Percentiles rank a stretch among this genome's conserved stretches.
These are phyloP conservation scores for Linum usitatissimum DNA, from an alignment of 345 rosid species.

Conservation along the genomic window DNA sequence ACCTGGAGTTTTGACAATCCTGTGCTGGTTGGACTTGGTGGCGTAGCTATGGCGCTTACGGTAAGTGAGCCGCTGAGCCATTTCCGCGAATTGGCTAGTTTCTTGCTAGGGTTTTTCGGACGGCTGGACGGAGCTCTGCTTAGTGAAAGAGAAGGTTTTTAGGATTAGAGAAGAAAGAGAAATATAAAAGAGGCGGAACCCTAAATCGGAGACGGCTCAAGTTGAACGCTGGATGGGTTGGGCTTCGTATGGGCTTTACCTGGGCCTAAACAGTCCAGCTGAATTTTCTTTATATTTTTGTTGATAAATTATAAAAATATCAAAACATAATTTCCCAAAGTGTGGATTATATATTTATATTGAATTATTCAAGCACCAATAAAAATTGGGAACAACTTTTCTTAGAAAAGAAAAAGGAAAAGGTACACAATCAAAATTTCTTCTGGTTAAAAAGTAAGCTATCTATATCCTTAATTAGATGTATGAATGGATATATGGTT, in stretches of 20 bases:
- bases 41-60: slow-evolving; percentile 4
- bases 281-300: no score
- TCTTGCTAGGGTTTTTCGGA: background rate
- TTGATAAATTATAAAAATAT: no score
- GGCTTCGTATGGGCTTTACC: background rate
- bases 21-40: slow-evolving; percentile 2
- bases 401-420: no score
- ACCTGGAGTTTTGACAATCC: slow-evolving; percentile 4
- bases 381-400: no score
- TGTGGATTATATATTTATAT: no score
- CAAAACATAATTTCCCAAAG: no score
- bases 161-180: background rate
- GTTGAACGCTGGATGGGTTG: background rate
- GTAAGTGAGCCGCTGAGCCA: slow-evolving; percentile 1
- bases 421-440: no score
- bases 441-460: no score
- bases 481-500: no score
- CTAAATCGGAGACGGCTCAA: background rate
- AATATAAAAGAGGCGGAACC: background rate
- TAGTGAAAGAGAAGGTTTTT: background rate
- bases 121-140: background rate
- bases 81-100: background rate
- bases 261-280: no score
- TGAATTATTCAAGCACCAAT: no score
- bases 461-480: no score